A percentile compares a stretch with the other conserved stretches of the same genome.
Evolutionary conservation across 306 rosid genomes (phyloP).

Genomic region (Mucuna pruriens): DNA sequence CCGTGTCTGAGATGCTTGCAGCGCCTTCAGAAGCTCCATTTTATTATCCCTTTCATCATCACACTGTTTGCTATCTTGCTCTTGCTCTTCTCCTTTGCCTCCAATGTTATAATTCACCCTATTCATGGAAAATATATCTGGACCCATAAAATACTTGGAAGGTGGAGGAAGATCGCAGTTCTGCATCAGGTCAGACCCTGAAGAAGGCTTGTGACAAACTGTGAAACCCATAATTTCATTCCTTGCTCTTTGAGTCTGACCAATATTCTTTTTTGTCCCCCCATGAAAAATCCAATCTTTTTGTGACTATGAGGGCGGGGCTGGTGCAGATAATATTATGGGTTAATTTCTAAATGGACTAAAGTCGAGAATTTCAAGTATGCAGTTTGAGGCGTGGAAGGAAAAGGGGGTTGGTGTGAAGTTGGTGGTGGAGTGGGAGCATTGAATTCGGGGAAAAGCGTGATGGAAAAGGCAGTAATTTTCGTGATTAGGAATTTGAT

Average conservation of each 20-base stretch:
- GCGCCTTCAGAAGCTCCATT: slow-evolving; percentile 72
- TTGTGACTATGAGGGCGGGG: slow-evolving; percentile 1
- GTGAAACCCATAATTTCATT: slow-evolving; percentile 51
- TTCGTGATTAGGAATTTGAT: slow-evolving; percentile 33
- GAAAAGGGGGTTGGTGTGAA: slow-evolving; percentile 37
- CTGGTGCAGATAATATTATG: neutral
- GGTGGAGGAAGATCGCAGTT: slow-evolving; percentile 99
- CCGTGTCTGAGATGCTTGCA: slow-evolving; percentile 76
- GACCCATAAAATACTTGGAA: slow-evolving; percentile 63
- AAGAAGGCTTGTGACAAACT: slow-evolving; percentile 46
- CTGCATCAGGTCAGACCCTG: slow-evolving; percentile 69
- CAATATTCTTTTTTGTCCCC: slow-evolving; percentile 34
- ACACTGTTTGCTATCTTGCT: slow-evolving; percentile 20
- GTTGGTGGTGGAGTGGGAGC: slow-evolving; percentile 36
- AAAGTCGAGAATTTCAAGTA: neutral
- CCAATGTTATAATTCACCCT: slow-evolving; percentile 36
- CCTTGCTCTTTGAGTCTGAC: slow-evolving; percentile 37
- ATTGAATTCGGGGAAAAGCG: slow-evolving; percentile 29
- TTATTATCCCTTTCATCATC: slow-evolving; percentile 49
- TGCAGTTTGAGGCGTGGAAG: slow-evolving; percentile 48
- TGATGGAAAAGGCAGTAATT: slow-evolving; percentile 28
- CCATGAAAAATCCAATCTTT: slow-evolving; percentile 42
- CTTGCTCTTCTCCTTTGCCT: slow-evolving; percentile 33
- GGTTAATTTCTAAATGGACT: slow-evolving; percentile 5
- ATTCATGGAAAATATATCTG: slow-evolving; percentile 58